Evolutionary conservation across 176 grass and related monocot genomes (phyloP).

Genomic region (Phoenix dactylifera): DNA sequence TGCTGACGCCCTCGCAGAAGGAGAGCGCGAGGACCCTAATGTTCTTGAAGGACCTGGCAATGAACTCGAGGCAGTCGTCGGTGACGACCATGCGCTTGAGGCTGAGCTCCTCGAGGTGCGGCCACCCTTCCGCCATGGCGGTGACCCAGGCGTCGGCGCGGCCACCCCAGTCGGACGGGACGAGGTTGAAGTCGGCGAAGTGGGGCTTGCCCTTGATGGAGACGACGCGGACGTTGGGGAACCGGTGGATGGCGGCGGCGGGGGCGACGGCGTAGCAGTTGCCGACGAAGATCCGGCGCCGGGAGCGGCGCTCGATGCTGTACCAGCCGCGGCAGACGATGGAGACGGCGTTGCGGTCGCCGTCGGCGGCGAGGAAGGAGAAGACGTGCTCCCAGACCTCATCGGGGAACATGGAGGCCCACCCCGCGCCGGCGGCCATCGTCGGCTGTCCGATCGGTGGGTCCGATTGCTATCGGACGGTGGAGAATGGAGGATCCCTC

Average conservation of each 20-base stretch:
- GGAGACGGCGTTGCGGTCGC: constrained; percentile 45
- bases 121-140: constrained; percentile 53
- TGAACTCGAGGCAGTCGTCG: constrained; percentile 70
- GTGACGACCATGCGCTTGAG: constrained; percentile 73
- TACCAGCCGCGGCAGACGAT: constrained; percentile 32
- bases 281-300: constrained; percentile 38
- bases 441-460: too few relatives aligned
- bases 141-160: constrained; percentile 41
- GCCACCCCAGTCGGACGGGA: constrained; percentile 48
- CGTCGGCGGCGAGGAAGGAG: constrained; percentile 46
- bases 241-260: constrained; percentile 26
- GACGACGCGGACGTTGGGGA: constrained; percentile 39
- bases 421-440: background rate
- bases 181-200: constrained; percentile 56
- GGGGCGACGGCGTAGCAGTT: constrained; percentile 69
- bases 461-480: too few relatives aligned
- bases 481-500: too few relatives aligned
- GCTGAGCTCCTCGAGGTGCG: constrained; percentile 65
- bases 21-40: constrained; percentile 51
- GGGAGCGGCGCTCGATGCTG: constrained; percentile 42
- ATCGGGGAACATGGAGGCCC: constrained; percentile 40
- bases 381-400: constrained; percentile 63
- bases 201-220: constrained; percentile 71
- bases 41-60: constrained; percentile 55
- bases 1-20: constrained; percentile 68